Evolutionary conservation across 1,284 basidiomycete genomes (phyloP).

Genomic region (Gymnopus androsaceus): DNA sequence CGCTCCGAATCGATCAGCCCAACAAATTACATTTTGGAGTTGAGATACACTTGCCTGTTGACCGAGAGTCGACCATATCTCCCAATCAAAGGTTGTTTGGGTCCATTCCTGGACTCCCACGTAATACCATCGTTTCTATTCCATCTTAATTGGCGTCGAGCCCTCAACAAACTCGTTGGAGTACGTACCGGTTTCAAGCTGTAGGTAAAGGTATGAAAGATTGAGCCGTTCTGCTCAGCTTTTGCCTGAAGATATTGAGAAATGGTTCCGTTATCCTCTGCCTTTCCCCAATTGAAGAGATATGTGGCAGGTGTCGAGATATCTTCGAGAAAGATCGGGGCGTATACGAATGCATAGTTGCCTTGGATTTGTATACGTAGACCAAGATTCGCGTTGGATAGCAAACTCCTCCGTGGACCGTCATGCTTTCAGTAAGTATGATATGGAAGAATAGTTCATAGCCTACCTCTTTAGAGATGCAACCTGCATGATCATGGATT

Average conservation of each 20-base stretch:
- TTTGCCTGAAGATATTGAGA: slow-evolving; percentile 34
- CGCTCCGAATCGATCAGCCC: background rate
- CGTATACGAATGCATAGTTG: slow-evolving; percentile 49
- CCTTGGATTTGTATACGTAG: slow-evolving; percentile 38
- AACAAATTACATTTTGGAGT: background rate
- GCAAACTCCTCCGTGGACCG: slow-evolving; percentile 37
- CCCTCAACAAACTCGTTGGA: background rate
- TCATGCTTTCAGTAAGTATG: background rate
- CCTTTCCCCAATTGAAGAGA: slow-evolving; percentile 53
- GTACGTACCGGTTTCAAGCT: slow-evolving; percentile 41
- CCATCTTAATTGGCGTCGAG: slow-evolving; percentile 2
- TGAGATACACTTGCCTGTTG: slow-evolving; percentile 32
- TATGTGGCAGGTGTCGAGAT: slow-evolving; percentile 35
- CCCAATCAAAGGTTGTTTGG: slow-evolving; percentile 22
- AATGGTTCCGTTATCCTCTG: slow-evolving; percentile 33
- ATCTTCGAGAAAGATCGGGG: slow-evolving; percentile 55
- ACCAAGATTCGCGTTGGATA: slow-evolving; percentile 32
- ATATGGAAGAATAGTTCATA: background rate
- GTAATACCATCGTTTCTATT: slow-evolving; percentile 47
- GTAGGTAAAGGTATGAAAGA: slow-evolving; percentile 51
- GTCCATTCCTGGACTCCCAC: slow-evolving; percentile 46
- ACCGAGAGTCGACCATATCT: slow-evolving; percentile 40
- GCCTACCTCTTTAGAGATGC: background rate
- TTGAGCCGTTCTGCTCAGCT: slow-evolving; percentile 21
- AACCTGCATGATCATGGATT: background rate